Conservation (phyloP, 1,139 yeast species). For the Maudiozyma humilis region DNA sequence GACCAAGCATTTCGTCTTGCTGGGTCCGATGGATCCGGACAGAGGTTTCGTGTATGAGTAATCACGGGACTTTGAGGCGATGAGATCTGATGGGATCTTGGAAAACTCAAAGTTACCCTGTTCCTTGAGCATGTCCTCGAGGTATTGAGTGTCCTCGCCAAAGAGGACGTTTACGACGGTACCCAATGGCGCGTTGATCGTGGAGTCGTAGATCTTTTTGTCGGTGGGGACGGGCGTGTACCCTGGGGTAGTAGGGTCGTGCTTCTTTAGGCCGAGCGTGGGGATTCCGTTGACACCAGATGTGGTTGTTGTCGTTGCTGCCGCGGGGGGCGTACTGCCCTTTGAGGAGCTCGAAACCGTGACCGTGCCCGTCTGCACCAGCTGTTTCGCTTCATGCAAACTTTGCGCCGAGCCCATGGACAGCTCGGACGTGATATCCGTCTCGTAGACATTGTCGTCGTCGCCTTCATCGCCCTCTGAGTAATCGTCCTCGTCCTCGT, state of each 20-base stretch:
- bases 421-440: constrained; percentile 28
- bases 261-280: constrained; percentile 42
- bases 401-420: constrained; percentile 18
- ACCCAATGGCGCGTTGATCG: constrained; percentile 71
- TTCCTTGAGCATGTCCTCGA: constrained; percentile 43
- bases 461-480: constrained; percentile 10
- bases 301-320: constrained; percentile 9
- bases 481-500: constrained; percentile 9
- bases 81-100: constrained; percentile 44
- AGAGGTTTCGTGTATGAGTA: constrained; percentile 75
- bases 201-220: constrained; percentile 53
- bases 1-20: constrained; percentile 74
- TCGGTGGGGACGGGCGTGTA: constrained; percentile 52
- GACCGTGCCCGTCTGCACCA: no score
- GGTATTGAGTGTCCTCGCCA: constrained; percentile 59
- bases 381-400: constrained; percentile 3
- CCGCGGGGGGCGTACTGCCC: no score
- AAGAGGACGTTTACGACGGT: constrained; percentile 58
- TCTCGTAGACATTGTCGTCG: constrained; percentile 21
- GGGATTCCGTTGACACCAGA: no score
- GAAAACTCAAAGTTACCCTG: constrained; percentile 68
- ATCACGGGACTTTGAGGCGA: constrained; percentile 40
- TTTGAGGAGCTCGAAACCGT: no score
- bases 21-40: constrained; percentile 81
- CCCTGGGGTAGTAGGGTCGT: constrained; percentile 45